Evolutionary conservation across 2,329 filamentous ascomycete genomes (phyloP), one percentile per base, ranked within the genome.

Genomic region (Trichoderma lentiforme): DNA sequence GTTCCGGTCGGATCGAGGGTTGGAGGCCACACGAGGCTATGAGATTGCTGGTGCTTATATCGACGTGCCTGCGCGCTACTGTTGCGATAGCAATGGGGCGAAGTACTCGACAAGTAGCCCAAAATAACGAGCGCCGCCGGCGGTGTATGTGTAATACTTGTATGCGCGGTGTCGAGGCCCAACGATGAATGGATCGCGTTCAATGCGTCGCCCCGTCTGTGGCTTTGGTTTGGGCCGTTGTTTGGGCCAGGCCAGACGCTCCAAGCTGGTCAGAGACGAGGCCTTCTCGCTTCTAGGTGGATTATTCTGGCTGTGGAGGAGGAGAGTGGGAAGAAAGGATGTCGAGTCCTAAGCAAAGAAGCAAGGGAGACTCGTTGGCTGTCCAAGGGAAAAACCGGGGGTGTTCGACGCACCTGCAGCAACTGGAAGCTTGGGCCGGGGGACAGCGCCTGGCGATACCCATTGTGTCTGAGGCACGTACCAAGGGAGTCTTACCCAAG

Each of bases 401-500:
- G 66, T 18, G 66, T 70, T 70, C 57, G 66, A 36, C 56, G 66
- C 66, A 62, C 57, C 66, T 70, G 66, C 66, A 61, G 66, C 66
- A 36, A 51, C 66, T 53, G 53, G 66, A 39, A 64, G 34, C 34
- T 28, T 43, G 24, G n/a, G 43, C 62, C 28, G 58, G 58, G 57
- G 58, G 60, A 24, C 34, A 43, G 71, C 71, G 71, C 68, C 69
- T 73, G 71, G 62, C 68, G 71, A 73, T 67, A 51, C 68, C 62
- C 43, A 67, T 51, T 58, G 56, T 43, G 66, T 58, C 57, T 43
- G 66, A 62, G n/a, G 30, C 30, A 8, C 32, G 57, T 62, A 61
- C 57, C 28, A 47, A 43, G 66, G 53, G 36, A 67, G 66, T 69
- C 47, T 24, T 53, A 6, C 11, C 56, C 64, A 21, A 53, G 30